Base-by-base conservation (phyloP, 208 protist species). In the Trypanosoma scelopori region DNA sequence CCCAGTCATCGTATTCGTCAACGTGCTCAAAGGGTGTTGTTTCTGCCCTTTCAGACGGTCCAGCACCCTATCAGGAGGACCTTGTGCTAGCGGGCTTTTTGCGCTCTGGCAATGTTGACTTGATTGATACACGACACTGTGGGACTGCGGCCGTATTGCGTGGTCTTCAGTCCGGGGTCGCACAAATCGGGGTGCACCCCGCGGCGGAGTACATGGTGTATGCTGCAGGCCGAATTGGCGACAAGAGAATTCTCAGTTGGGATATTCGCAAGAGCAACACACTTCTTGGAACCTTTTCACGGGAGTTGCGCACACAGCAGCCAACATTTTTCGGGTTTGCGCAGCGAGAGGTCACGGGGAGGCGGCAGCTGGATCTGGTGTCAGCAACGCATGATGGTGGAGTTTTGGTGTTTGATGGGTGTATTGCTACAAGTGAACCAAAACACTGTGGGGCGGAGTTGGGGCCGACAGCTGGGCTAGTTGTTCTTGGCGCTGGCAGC, bases 171-270 rank as follows among this genome's bases (percentile, higher is more conserved):
- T 64, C 65, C 9, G 63, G 69, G 27, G 65, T 64, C 16, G 57
- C 62, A 47, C 62, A 76, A 28, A 55, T 76, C 16, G 20, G 42
- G 13, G 27, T 50, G 32, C 39, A 65, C 32, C 63, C 65, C n/a
- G 45, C 22, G 6, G 23, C n/a, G 3, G 68, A 72, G n/a, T 51
- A 78, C 51, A 55, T 77, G 5, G 65, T 84, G 22, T 84, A 73
- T 48, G 78, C 73, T 30, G 67, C 64, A 20, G 78, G 65, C 1
- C 72, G 78, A 32, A n/a, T 63, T 15, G 64, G 77, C 1, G 82
- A 87, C 18, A 74, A 74, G 30, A 55, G 75, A 48, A 85, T 92
- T 50, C 43, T 80, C 9, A 81, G 82, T 72, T 92, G 86, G 86
- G 86, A 92, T 55, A 50, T 89, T 43, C 80, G 86, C 3, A 57